Evolutionary conservation across 2,329 filamentous ascomycete genomes (phyloP).

Genomic region (Colletotrichum horii): DNA sequence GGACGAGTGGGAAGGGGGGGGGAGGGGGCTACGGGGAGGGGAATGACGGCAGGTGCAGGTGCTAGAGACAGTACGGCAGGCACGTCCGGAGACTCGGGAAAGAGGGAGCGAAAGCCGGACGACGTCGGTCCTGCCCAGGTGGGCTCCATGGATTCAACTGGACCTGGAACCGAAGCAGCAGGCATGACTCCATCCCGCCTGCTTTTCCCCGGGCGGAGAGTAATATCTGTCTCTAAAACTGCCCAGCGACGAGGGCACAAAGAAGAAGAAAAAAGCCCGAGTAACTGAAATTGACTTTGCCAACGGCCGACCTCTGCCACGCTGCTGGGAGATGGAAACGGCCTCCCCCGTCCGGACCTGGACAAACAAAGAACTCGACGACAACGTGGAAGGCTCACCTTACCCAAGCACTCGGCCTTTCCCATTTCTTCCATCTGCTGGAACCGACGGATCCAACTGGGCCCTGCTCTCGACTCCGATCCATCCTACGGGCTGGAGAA

Average conservation of each 20-base stretch:
- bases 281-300: neutral
- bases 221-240: neutral
- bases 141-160: neutral
- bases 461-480: neutral
- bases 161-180: neutral
- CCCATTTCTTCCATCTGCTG: neutral
- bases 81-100: constrained; percentile 8
- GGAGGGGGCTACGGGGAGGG: neutral
- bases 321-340: neutral
- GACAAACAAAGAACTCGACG: neutral
- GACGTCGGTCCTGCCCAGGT: neutral
- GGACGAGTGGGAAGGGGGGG: neutral
- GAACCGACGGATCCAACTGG: neutral
- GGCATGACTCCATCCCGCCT: neutral
- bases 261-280: neutral
- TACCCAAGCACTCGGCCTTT: neutral
- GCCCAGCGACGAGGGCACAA: neutral
- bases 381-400: neutral
- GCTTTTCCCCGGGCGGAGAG: neutral
- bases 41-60: constrained; percentile 5
- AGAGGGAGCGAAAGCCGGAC: neutral
- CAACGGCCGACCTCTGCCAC: neutral
- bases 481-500: neutral
- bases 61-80: neutral
- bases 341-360: neutral